Base-by-base conservation (phyloP, 2,329 filamentous ascomycete genomes). In the Orbilia javanica region DNA sequence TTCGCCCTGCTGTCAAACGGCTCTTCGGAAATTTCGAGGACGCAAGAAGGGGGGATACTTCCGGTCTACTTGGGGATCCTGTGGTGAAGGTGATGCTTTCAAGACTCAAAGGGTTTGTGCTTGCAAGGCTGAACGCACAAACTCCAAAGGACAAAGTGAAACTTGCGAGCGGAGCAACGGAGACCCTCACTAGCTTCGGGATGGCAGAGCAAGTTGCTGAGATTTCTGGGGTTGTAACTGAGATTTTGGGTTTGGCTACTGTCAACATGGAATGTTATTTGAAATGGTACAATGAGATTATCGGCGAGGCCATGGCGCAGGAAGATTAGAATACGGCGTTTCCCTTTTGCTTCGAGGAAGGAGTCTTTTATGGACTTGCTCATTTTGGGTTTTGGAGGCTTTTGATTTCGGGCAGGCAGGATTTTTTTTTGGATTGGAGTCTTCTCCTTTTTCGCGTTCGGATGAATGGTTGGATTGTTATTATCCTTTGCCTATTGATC, bases 181-280 rank as follows among this genome's bases (percentile, higher is more conserved):
- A 82, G 22, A 80, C 75, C 6, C 68, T 82, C 31, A 70, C 69
- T 8, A 79, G 81, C 13, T 82, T 76, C 69, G 81, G 81, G 0
- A 80, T 81, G 73, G 80, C 78, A 7, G 81, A 82, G 71, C 81
- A 81, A 74, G 76, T 80, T 34, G 73, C n/a, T 0, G 81, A 81
- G 36, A 55, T 81, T 13, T 80, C 72, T 2, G 68, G 34, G 8
- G 67, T 80, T 20, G 64, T 81, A 8, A 79, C 81, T 39, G 68
- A 60, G n/a, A 46, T 79, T 20, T 70, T 71, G 29, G 64, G 22
- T 6, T 79, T 79, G 20, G 77, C 73, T 22, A 65, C 42, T 5
- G 69, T 80, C 46, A 81, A 81, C 63, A 78, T 77, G 18, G 79
- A 78, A 11, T 79, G 75, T 39, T 80, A 80, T 66, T 63, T 69